Conservation (phyloP, 495 filamentous ascomycete species). For the Aspergillus egyptiacus region DNA sequence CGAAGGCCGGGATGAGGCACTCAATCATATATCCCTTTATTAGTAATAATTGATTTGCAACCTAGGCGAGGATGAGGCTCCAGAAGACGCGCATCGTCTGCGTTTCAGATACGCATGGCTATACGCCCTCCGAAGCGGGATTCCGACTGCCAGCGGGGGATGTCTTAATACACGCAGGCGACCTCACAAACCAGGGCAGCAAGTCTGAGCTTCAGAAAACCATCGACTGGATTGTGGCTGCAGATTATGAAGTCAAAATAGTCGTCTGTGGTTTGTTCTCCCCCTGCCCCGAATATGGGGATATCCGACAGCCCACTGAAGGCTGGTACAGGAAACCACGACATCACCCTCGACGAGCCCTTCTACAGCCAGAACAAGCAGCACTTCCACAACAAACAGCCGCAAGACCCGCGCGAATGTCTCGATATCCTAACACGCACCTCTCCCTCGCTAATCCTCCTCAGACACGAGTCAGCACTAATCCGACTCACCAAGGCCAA, state of each 20-base stretch:
- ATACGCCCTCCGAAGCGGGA: slow-evolving; percentile 44
- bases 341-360: slow-evolving; percentile 60
- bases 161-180: slow-evolving; percentile 57
- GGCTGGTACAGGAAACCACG: slow-evolving; percentile 61
- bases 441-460: slow-evolving; percentile 55
- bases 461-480: slow-evolving; percentile 55
- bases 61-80: slow-evolving; percentile 13
- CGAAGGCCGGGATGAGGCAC: too few species aligned
- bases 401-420: slow-evolving; percentile 52
- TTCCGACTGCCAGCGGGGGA: slow-evolving; percentile 54
- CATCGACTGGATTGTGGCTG: slow-evolving; percentile 50
- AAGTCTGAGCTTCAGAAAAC: slow-evolving; percentile 47
- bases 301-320: not conserved
- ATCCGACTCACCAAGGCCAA: slow-evolving; percentile 50
- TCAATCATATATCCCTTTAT: not conserved
- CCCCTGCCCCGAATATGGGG: not conserved
- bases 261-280: slow-evolving; percentile 48
- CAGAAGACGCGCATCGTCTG: slow-evolving; percentile 54
- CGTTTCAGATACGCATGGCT: slow-evolving; percentile 57
- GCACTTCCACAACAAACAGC: slow-evolving; percentile 54
- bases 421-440: slow-evolving; percentile 45
- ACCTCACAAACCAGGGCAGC: slow-evolving; percentile 54
- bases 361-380: slow-evolving; percentile 56
- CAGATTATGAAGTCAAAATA: slow-evolving; percentile 53
- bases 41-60: too few species aligned